These are phyloP conservation scores for Ceratobasidium sp. DNA, from an alignment of 1,284 basidiomycete genomes.

Conservation along the genomic window DNA sequence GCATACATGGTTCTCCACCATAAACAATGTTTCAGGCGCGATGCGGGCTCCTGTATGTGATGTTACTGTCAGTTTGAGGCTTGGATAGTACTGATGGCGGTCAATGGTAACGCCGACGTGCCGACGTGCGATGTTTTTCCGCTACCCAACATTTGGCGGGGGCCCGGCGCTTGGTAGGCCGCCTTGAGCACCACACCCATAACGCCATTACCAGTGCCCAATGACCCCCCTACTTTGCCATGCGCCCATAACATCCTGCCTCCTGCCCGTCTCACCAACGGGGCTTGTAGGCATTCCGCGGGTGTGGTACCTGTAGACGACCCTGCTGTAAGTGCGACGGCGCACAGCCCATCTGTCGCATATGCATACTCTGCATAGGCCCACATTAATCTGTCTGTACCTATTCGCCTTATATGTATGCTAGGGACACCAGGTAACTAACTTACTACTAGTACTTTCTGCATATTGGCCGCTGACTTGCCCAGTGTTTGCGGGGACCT, in stretches of 20 bases:
- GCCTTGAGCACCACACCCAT: no score
- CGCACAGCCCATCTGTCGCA: conserved; percentile 5
- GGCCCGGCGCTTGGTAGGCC: no score
- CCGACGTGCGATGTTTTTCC: no score
- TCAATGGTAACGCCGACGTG: no score
- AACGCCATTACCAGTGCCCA: not conserved
- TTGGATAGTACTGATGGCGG: no score
- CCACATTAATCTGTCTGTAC: not conserved
- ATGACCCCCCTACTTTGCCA: not conserved
- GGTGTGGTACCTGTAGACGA: conserved; percentile 17
- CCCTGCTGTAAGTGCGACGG: conserved; percentile 25
- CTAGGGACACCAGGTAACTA: conserved; percentile 20
- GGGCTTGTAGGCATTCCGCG: conserved; percentile 2
- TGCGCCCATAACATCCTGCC: not conserved
- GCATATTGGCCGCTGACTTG: not conserved
- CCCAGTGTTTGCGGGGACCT: conserved; percentile 12
- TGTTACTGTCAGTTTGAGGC: no score
- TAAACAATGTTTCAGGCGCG: no score
- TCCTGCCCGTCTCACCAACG: conserved; percentile 4
- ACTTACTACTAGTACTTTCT: not conserved
- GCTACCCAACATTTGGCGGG: no score
- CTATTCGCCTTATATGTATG: not conserved
- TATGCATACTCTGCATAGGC: conserved; percentile 9
- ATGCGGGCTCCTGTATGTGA: no score
- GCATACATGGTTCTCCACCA: no score